Evolutionary conservation across 73 alveolate genomes (phyloP).

Genomic region (Symbiodinium natans): DNA sequence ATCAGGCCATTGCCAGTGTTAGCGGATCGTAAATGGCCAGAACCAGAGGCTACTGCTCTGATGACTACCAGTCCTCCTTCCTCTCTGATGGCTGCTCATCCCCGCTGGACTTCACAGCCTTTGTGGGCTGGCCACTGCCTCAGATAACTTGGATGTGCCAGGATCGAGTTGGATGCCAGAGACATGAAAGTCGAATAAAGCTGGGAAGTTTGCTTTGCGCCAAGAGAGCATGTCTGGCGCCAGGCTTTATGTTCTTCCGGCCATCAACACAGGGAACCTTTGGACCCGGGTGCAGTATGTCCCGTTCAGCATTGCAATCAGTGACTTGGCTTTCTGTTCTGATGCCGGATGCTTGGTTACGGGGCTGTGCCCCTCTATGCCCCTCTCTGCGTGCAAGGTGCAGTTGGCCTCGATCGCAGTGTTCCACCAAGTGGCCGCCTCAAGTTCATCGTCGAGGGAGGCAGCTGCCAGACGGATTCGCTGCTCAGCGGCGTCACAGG

Average conservation of each 20-base stretch:
- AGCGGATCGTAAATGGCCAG: no score
- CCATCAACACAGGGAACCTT: neutral
- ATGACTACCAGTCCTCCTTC: neutral
- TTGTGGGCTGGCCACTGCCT: neutral
- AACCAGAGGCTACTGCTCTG: neutral
- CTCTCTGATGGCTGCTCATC: conserved; percentile 14
- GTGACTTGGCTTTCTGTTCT: neutral
- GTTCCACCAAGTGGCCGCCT: neutral
- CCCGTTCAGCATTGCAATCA: neutral
- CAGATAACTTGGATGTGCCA: neutral
- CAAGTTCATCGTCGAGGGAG: neutral
- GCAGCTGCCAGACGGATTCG: conserved; percentile 1
- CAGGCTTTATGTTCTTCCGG: conserved; percentile 1
- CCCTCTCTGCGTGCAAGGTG: neutral
- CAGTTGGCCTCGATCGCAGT: neutral
- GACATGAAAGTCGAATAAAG: no score
- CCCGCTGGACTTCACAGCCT: neutral
- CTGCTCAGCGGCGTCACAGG: neutral
- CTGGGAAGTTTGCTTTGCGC: no score
- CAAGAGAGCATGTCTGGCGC: neutral
- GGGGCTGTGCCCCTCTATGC: no score
- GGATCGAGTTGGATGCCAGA: neutral
- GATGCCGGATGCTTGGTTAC: neutral
- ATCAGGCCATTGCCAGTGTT: no score
- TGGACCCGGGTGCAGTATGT: conserved; percentile 4